Evolutionary conservation across 2,329 filamentous ascomycete genomes (phyloP).

Genomic region (Ophiostoma perfectum): DNA sequence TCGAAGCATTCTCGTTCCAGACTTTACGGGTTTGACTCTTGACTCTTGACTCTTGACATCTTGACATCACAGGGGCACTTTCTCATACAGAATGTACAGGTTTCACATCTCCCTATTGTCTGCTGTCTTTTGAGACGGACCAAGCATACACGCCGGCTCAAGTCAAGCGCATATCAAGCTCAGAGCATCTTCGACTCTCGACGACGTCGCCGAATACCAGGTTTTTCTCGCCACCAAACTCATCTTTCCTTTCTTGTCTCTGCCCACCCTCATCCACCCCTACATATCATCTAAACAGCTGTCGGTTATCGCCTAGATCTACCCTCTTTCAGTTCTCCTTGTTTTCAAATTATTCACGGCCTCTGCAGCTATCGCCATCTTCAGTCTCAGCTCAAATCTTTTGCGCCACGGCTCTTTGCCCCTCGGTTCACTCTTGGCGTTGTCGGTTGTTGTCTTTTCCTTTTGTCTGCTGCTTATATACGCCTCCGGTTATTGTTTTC

Average conservation of each 20-base stretch:
- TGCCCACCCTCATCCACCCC: not conserved
- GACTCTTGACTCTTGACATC: constrained; percentile 4
- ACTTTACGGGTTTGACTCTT: constrained; percentile 13
- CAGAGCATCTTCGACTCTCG: not conserved
- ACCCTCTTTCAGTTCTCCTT: not conserved
- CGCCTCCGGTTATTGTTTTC: not conserved
- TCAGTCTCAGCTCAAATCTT: not conserved
- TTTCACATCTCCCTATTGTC: not conserved
- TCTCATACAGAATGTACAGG: constrained; percentile 21
- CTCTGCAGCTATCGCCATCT: not conserved
- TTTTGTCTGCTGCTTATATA: not conserved
- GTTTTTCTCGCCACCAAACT: constrained; percentile 1
- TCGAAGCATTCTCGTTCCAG: constrained; percentile 7
- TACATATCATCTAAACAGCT: not conserved
- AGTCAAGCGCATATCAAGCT: not conserved
- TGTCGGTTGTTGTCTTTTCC: not conserved
- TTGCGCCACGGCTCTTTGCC: not conserved
- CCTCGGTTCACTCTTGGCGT: not conserved
- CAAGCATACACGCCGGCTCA: not conserved
- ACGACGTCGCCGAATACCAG: not conserved
- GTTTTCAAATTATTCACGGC: not conserved
- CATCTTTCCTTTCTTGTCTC: not conserved
- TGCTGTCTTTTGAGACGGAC: not conserved
- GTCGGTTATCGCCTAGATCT: not conserved
- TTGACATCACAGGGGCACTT: constrained; percentile 12